phyloP scores from a whole-genome alignment of 352 stramenopile genomes.

The Phytophthora melonis region DNA sequence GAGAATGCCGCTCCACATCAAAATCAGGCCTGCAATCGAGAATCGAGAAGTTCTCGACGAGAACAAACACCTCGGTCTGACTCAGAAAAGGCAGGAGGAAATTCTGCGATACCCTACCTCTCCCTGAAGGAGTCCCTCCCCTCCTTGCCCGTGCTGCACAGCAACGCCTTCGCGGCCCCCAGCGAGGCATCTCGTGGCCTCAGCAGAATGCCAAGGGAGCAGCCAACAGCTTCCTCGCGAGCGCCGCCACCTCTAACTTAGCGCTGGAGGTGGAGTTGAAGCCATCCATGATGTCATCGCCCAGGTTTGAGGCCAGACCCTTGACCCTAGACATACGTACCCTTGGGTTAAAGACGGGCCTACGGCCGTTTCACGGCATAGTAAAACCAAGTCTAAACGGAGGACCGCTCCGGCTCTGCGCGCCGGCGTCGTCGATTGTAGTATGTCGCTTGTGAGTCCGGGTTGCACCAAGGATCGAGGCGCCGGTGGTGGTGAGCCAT shows the following conservation, averaged over 20 bases:
- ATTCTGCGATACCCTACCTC: neutral
- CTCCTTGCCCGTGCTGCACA: neutral
- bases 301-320: neutral
- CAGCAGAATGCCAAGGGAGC: conserved; percentile 4
- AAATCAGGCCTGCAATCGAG: conserved; percentile 19
- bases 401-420: neutral
- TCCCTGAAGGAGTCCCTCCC: no score
- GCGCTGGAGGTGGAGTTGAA: conserved; percentile 19
- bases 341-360: neutral
- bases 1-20: neutral
- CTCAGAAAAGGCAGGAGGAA: conserved; percentile 21
- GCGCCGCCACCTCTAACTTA: neutral
- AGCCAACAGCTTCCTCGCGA: neutral
- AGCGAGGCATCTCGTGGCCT: neutral
- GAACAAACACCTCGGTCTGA: conserved; percentile 4
- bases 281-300: conserved; percentile 31
- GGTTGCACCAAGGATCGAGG: conserved; percentile 36
- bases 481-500: conserved; percentile 35
- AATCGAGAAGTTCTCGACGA: neutral
- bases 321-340: conserved; percentile 23
- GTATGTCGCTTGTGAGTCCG: conserved; percentile 34
- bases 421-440: conserved; percentile 26
- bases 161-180: neutral
- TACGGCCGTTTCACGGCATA: neutral
- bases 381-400: conserved; percentile 12